These are phyloP conservation scores for Chytridium lagenaria DNA, from an alignment of 371 early-diverging fungal genomes.

Conservation along the genomic window DNA sequence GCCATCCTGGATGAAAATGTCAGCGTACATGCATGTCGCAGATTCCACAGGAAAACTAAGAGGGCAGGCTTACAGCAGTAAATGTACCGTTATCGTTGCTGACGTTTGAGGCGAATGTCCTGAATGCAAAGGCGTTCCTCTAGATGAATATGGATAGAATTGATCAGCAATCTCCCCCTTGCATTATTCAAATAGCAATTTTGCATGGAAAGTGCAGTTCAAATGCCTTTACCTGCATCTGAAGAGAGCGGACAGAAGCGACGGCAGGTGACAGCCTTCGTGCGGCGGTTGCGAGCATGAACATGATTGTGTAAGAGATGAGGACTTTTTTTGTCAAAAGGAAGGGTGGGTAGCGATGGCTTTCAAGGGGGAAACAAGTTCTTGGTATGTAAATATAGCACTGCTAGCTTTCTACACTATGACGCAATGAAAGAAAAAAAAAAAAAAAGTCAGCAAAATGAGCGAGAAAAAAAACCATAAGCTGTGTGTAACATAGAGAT, in stretches of 20 bases:
- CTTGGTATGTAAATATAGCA: too few species aligned
- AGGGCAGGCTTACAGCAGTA: constrained; percentile 13
- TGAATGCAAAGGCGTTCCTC: neutral
- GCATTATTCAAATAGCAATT: too few species aligned
- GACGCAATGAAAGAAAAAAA: neutral
- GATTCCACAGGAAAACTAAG: too few species aligned
- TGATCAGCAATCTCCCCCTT: neutral
- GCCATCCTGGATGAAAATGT: constrained; percentile 42
- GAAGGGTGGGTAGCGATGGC: neutral
- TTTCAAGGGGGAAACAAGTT: neutral
- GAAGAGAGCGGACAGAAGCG: neutral
- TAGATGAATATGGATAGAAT: neutral
- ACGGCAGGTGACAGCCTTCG: neutral
- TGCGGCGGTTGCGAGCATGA: neutral
- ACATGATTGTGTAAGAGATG: neutral
- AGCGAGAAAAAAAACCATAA: too few species aligned
- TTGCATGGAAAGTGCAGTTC: too few species aligned
- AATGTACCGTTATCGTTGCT: constrained; percentile 24
- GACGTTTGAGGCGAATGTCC: constrained; percentile 23
- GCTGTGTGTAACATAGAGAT: too few species aligned
- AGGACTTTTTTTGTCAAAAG: too few species aligned
- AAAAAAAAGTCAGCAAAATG: neutral
- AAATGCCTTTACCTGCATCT: too few species aligned
- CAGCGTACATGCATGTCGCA: neutral
- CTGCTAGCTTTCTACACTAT: too few species aligned